Base-by-base conservation (phyloP, 2,329 filamentous ascomycete genomes). In the Sporothrix curviconia region DNA sequence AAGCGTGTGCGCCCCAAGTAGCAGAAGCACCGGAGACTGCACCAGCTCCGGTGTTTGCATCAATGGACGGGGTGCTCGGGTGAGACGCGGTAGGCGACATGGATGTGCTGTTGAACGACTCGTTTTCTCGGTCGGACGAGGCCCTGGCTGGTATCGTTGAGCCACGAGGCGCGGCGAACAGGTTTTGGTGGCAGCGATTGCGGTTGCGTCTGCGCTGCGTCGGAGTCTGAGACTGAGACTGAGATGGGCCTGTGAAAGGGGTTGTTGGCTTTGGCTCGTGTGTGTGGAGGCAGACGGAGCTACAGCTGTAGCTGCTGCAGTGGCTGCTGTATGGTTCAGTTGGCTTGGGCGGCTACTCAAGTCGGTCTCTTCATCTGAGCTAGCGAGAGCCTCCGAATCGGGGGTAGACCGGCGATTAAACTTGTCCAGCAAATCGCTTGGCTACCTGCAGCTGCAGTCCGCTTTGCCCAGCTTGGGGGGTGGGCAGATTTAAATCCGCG, bases 311-410 rank as follows among this genome's bases (percentile, higher is more conserved):
- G 22, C 17, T 19, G 49, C 6, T 12, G 46, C 34, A 15, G 34
- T 9, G 4, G 58, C 39, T 25, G 47, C 52, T 37, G 55, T n/a
- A 24, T 25, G 14, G 42, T 30, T 22, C n/a, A n/a, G 46, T 39
- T 34, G 24, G 25, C 80, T 81, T 64, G 82, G 76, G 44, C 78
- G 78, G 63, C 28, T 52, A 32, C 81, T 78, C 68, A 84, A 79
- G 60, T 96, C 88, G 58, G 77, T 80, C 71, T 99, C 94, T 70
- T 97, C 94, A 70, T 97, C 94, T 12, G 92, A 96, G 64, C 92
- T 97, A 54, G 88, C 91, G 59, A 97, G 76, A 53, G 90, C 92
- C 69, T 97, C 92, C 3, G 92, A 96, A 69, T 97, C 94, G 22
- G 92, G 92, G 1, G 92, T 96, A 7, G 90, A 91, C 55, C 89